Evolutionary conservation across 2,329 filamentous ascomycete species (phyloP), one percentile per base, ranked within the genome.

Genomic region (Nemania sp.): DNA sequence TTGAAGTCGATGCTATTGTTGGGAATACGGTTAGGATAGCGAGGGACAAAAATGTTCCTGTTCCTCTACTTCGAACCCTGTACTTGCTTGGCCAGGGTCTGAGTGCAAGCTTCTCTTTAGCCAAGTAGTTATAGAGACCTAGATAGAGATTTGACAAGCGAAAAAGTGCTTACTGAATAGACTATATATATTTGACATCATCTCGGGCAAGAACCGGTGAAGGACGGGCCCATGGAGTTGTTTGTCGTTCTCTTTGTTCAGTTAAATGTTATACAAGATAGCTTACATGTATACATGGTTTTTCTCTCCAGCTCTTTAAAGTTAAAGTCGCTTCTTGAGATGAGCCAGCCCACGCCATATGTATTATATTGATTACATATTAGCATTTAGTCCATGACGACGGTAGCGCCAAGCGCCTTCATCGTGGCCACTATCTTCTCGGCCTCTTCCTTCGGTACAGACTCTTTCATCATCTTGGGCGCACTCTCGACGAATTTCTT

Each of bases 401-500:
- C 95, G 73, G 92, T 93, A 72, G 92, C 96, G 73, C 96, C 96
- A 70, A 99, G 85, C 74, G 88, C 94, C 89, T 98, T 98, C 86
- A 99, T 88, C 49, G 93, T 90, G 82, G 93, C 93, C 67, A 99
- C 89, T 78, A 99, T 98, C 91, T 99, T 99, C 88, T 98, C 95
- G 7, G 93, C 94, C 82, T 99, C 97, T 79, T 99, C 96, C 89
- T 99, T 99, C 72, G 95, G 92, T 74, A 99, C 94, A 59, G 92
- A 94, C 85, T 99, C 96, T 90, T 98, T 98, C 93, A 99, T 93
- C 82, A 93, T 85, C 91, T 99, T 99, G 72, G 96, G 96, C 75
- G 93, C 94, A 79, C 93, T 93, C 88, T 99, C 96, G 73, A 99
- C 96, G 78, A 99, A 99, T 87, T 99, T 99, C 92, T 99, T 99